These are phyloP conservation scores for Verticillium dahliae DNA, from an alignment of 2,329 filamentous ascomycete species.

Conservation along the genomic window DNA sequence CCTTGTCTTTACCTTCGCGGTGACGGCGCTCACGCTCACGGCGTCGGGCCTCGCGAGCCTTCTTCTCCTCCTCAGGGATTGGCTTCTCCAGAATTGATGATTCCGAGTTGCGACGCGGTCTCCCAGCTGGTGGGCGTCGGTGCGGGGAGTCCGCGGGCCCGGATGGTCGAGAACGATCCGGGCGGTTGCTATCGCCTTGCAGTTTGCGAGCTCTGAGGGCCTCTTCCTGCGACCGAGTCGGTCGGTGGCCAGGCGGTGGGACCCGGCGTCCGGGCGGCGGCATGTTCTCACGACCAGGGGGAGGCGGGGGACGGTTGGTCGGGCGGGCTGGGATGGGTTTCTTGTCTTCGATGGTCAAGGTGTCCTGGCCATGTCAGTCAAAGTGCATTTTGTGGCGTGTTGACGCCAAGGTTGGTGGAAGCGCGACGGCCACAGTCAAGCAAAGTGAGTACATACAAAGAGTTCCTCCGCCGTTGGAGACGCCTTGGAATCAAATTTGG, in stretches of 20 bases:
- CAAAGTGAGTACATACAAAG: conserved; percentile 56
- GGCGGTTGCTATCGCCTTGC: conserved; percentile 27
- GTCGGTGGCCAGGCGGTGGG: conserved; percentile 48
- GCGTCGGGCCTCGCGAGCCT: conserved; percentile 38
- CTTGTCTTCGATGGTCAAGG: conserved; percentile 60
- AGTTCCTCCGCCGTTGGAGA: conserved; percentile 61
- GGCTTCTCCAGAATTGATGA: conserved; percentile 62
- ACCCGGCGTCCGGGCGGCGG: conserved; percentile 37
- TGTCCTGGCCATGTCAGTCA: conserved; percentile 45
- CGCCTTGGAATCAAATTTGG: conserved; percentile 34
- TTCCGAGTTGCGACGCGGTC: conserved; percentile 70
- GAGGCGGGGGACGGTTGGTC: conserved; percentile 29
- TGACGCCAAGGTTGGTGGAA: background rate
- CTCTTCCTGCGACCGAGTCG: conserved; percentile 61
- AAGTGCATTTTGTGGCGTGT: too few species aligned
- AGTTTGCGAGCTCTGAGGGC: conserved; percentile 44
- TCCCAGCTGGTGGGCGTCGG: conserved; percentile 32
- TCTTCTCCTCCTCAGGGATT: conserved; percentile 53
- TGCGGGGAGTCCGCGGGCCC: conserved; percentile 28
- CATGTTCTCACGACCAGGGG: conserved; percentile 38
- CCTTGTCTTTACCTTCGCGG: conserved; percentile 41
- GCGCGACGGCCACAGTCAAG: background rate
- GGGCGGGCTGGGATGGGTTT: conserved; percentile 24
- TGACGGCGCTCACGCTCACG: conserved; percentile 46
- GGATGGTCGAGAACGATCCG: conserved; percentile 18